Evolutionary conservation across 2,329 filamentous ascomycete genomes (phyloP).

Genomic region (Calonectria honghensis): DNA sequence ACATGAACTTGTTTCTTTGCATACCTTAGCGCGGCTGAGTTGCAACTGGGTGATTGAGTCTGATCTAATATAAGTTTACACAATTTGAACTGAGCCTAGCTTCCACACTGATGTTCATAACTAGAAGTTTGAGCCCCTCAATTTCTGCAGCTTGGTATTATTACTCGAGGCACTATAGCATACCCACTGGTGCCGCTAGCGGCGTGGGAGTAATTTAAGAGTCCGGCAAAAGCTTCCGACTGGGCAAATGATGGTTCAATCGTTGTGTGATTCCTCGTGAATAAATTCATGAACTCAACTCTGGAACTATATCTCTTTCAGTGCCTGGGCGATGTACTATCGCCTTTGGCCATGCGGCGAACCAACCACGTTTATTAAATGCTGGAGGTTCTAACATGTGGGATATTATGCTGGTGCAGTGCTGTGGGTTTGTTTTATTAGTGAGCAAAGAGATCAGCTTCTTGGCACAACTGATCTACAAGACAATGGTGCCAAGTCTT

Average conservation of each 20-base stretch:
- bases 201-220: background rate
- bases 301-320: too few species aligned
- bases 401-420: background rate
- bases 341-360: too few species aligned
- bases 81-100: fast-evolving
- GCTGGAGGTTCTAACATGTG: too few species aligned
- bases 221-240: background rate
- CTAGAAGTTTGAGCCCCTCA: background rate
- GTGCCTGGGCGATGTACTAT: too few species aligned
- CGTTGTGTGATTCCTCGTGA: too few species aligned
- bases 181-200: background rate
- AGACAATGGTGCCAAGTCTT: background rate
- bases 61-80: background rate
- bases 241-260: too few species aligned
- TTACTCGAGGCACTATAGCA: too few species aligned
- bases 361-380: too few species aligned
- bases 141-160: background rate
- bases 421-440: background rate
- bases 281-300: too few species aligned
- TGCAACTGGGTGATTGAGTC: background rate
- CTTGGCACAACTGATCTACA: background rate
- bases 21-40: background rate
- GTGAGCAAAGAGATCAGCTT: background rate
- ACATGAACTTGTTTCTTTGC: background rate
- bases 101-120: background rate